These are phyloP conservation scores for Cutaneotrichosporon sp. DNA, from an alignment of 1,284 basidiomycete genomes.

Conservation along the genomic window DNA sequence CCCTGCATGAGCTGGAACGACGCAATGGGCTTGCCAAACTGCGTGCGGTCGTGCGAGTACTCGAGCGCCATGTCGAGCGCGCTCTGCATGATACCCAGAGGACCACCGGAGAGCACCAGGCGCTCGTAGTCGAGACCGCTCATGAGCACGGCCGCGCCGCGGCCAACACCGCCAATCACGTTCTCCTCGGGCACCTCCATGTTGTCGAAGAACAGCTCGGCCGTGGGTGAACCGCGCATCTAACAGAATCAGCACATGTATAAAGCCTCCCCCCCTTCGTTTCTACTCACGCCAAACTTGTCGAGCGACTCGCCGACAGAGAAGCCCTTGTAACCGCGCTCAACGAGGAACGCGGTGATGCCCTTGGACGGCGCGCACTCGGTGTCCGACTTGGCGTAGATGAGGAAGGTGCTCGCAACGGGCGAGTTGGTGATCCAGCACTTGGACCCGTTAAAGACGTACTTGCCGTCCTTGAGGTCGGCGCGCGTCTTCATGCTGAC, in stretches of 20 bases:
- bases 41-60: conserved; percentile 85
- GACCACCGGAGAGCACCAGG: conserved; percentile 82
- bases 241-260: conserved; percentile 17
- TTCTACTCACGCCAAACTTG: conserved; percentile 65
- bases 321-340: conserved; percentile 75
- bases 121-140: conserved; percentile 88
- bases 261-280: no score
- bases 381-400: conserved; percentile 85
- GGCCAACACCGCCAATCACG: conserved; percentile 71
- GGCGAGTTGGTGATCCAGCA: conserved; percentile 98
- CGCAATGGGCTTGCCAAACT: conserved; percentile 81
- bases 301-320: conserved; percentile 85
- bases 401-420: conserved; percentile 78
- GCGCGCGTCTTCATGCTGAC: conserved; percentile 82
- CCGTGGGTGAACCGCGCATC: conserved; percentile 93
- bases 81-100: conserved; percentile 84
- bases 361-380: conserved; percentile 65
- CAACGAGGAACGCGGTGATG: conserved; percentile 88
- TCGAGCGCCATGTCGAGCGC: conserved; percentile 83
- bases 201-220: conserved; percentile 87
- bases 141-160: conserved; percentile 85
- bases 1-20: conserved; percentile 96
- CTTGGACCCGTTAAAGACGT: conserved; percentile 79
- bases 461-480: conserved; percentile 64
- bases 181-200: conserved; percentile 83